These are phyloP conservation scores for Forsythia viridissima DNA, from an alignment of 257 asterid species.

Conservation along the genomic window DNA sequence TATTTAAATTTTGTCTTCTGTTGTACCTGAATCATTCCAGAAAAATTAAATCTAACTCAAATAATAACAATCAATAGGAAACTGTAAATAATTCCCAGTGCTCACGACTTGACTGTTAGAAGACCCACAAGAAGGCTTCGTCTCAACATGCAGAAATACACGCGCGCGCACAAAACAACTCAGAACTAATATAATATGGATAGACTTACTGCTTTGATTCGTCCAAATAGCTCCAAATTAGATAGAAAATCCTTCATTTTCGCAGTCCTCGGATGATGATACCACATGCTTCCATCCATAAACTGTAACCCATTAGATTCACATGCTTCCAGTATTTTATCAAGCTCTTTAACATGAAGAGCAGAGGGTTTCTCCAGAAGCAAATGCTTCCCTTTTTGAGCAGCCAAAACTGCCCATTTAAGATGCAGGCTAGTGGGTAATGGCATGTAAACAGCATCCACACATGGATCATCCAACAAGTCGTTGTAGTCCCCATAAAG, in stretches of 20 bases:
- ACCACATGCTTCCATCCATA: constrained; percentile 94
- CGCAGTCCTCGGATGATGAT: constrained; percentile 82
- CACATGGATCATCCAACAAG: constrained; percentile 62
- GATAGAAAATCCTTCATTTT: constrained; percentile 57
- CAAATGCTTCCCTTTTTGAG: constrained; percentile 67
- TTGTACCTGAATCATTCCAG: background rate
- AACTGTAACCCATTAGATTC: constrained; percentile 66
- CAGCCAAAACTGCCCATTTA: constrained; percentile 74
- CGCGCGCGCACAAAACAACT: background rate
- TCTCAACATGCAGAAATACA: no score
- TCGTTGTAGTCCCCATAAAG: constrained; percentile 61
- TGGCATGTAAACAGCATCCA: constrained; percentile 83
- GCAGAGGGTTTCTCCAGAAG: constrained; percentile 83
- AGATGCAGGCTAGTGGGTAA: constrained; percentile 69
- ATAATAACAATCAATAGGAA: background rate
- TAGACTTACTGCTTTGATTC: constrained; percentile 52
- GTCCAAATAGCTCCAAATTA: constrained; percentile 50
- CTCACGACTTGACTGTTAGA: no score
- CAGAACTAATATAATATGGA: background rate
- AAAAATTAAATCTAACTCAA: background rate
- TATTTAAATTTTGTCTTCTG: background rate
- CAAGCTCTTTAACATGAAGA: constrained; percentile 51
- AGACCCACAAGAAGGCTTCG: no score
- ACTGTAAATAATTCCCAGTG: background rate
- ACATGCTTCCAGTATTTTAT: constrained; percentile 55